Conservation (phyloP, 2,329 filamentous ascomycete genomes). For the Xylaria hypoxylon region DNA sequence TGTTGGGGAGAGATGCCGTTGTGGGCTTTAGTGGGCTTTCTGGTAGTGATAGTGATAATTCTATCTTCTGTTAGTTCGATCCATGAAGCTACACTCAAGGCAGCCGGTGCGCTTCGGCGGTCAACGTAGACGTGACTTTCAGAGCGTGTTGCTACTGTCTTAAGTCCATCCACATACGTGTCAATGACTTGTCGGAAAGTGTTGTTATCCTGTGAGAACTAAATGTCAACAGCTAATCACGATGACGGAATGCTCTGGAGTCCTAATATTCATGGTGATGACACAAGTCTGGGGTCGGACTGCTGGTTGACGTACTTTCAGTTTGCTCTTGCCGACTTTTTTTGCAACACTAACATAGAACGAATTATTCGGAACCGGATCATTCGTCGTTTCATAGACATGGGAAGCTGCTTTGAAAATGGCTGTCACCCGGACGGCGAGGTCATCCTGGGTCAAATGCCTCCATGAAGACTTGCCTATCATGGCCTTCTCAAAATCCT, state of each 20-base stretch:
- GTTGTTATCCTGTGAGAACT: background rate
- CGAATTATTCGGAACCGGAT: background rate
- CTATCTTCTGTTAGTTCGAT: conserved; percentile 16
- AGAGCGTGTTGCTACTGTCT: conserved; percentile 8
- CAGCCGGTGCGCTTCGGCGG: conserved; percentile 10
- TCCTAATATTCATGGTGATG: background rate
- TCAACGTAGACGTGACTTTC: conserved; percentile 9
- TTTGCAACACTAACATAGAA: conserved; percentile 21
- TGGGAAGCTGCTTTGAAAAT: conserved; percentile 17
- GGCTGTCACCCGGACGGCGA: conserved; percentile 3
- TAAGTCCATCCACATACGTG: conserved; percentile 16
- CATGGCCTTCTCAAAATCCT: conserved; percentile 8
- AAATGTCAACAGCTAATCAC: background rate
- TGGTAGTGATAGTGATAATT: conserved; percentile 24
- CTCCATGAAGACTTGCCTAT: conserved; percentile 15
- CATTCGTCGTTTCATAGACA: conserved; percentile 10
- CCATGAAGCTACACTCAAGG: conserved; percentile 17
- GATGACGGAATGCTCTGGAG: too few relatives aligned
- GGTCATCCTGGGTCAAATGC: conserved; percentile 9
- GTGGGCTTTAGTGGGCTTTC: background rate
- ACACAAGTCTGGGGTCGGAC: background rate
- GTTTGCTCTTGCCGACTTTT: conserved; percentile 7
- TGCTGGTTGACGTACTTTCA: conserved; percentile 16
- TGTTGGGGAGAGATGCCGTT: background rate
- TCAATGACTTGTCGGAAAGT: conserved; percentile 15